Percentiles rank a stretch among this genome's conserved stretches.
phyloP scores from a whole-genome alignment of 345 rosid species.

The Pugionium dolabratum region DNA sequence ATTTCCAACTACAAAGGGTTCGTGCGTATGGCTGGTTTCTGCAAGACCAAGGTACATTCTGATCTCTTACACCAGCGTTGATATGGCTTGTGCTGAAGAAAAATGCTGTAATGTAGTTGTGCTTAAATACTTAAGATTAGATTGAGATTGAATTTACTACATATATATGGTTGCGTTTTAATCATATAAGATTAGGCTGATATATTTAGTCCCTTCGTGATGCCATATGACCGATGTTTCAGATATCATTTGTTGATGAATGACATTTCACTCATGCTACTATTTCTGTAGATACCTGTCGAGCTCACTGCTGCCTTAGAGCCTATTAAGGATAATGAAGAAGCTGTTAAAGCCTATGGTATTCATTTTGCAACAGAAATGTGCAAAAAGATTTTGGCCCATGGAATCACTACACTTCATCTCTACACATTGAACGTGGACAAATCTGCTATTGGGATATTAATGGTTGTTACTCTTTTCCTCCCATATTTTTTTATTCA shows the following conservation, averaged over 20 bases:
- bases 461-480: slow-evolving; percentile 54
- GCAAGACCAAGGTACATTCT: slow-evolving; percentile 77
- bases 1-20: slow-evolving; percentile 93
- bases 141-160: neutral
- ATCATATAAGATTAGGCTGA: slow-evolving; percentile 1
- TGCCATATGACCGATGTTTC: neutral
- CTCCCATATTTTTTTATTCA: neutral
- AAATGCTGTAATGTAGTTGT: slow-evolving; percentile 4
- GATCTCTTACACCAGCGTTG: slow-evolving; percentile 10
- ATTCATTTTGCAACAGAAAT: slow-evolving; percentile 95
- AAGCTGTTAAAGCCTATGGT: slow-evolving; percentile 91
- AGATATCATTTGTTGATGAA: neutral
- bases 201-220: slow-evolving; percentile 9
- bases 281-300: slow-evolving; percentile 63
- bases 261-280: neutral
- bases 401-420: slow-evolving; percentile 85
- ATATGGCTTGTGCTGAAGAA: neutral
- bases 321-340: slow-evolving; percentile 96
- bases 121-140: neutral
- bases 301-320: slow-evolving; percentile 88
- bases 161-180: slow-evolving; percentile 12
- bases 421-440: slow-evolving; percentile 94
- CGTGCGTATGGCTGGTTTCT: slow-evolving; percentile 92
- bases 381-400: slow-evolving; percentile 92
- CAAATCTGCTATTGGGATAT: slow-evolving; percentile 86